Conservation (phyloP, 164 flowering plant genomes). For the Stephania yunnanensis region DNA sequence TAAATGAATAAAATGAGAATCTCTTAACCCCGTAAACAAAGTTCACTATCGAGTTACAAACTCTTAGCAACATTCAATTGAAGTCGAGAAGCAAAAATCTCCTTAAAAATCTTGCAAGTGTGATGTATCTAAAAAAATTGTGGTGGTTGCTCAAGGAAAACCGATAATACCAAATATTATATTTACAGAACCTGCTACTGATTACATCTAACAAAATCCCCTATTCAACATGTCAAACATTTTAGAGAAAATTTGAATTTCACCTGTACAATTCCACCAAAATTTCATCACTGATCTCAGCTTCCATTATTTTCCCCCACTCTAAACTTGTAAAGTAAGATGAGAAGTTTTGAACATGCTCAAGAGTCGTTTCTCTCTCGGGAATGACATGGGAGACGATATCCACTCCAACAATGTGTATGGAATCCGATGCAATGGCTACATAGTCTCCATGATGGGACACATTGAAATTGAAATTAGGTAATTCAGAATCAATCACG, state of each 20-base stretch:
- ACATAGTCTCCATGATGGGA: slow-evolving; percentile 91
- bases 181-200: background rate
- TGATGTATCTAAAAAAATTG: no score
- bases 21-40: no score
- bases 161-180: no score
- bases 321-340: slow-evolving; percentile 59
- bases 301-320: slow-evolving; percentile 49
- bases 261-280: slow-evolving; percentile 67
- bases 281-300: slow-evolving; percentile 37
- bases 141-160: no score
- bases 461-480: slow-evolving; percentile 77
- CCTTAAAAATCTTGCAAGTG: no score
- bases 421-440: slow-evolving; percentile 81
- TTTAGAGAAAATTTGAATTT: background rate
- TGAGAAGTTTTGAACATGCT: slow-evolving; percentile 50
- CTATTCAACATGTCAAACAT: no score
- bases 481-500: slow-evolving; percentile 25
- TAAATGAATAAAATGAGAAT: no score
- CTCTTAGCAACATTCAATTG: no score
- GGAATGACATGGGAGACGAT: slow-evolving; percentile 52
- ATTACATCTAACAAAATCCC: background rate
- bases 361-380: slow-evolving; percentile 33
- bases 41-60: no score
- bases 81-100: no score
- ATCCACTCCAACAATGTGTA: slow-evolving; percentile 77